Base-by-base conservation (phyloP, 441 rosid species). In the Geranium incanum region DNA sequence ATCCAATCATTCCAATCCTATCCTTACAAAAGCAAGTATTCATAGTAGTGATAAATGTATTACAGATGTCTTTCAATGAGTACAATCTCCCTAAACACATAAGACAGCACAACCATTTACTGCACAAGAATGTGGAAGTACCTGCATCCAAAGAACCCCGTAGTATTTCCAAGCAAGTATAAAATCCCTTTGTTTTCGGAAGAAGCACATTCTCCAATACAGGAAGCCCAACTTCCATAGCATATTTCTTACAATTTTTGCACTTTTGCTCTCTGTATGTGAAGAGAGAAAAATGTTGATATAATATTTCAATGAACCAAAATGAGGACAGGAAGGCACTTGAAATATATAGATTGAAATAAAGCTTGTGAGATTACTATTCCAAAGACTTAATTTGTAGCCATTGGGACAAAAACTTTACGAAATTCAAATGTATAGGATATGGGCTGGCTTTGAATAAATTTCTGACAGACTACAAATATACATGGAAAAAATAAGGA, bases 101-200 rank as follows among this genome's bases (percentile, higher is more conserved):
- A 6, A 38, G 41, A 43, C 48, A 43, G 12, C 48, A 43, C 3
- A n/a, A 52, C 60, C 18, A 4, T 3, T 52, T 52, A 52, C 15
- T n/a, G 0, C 18, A 52, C 60, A 52, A 52, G 16, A 52, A n/a
- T 50, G 16, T 21, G 12, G 71, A 57, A 71, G 5, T 79, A 95
- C 99, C 98, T 84, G 99, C 92, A 81, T 92, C 96, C 72, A 88
- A 76, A 59, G 97, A 84, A 71, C 69, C 76, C 68, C 82, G 81
- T 52, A 95, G 82, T 78, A 77, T 89, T 77, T 86, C 94, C 78
- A 92, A 80, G 88, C 97, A 89, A 78, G 86, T 80, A 75, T 78
- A 50, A 68, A 95, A 95, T 0, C 98, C 99, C 81, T 81, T 90
- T 6, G 96, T 87, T 80, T 92, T 95, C 0, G 97, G 99, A 79